Base-by-base conservation (phyloP, 108 stramenopile genomes). In the Asterionellopsis glacialis region DNA sequence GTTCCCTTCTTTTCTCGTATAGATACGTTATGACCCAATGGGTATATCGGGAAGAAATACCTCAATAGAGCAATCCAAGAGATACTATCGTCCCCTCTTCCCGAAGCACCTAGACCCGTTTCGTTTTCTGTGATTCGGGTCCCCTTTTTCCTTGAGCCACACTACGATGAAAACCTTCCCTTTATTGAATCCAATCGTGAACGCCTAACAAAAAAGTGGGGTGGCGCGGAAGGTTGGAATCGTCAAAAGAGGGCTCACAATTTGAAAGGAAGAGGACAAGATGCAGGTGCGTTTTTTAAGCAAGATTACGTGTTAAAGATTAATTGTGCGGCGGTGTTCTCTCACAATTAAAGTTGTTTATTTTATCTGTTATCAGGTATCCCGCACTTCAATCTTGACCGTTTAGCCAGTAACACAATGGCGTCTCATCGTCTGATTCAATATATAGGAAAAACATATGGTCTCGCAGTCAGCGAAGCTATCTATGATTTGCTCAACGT, bases 1-100 rank as follows among this genome's bases (percentile, higher is more conserved):
- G 2, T 33, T 33, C 33, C 5, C 7, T 33, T 33, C 7, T 33
- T 7, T 33, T 7, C 33, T 33, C 33, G n/a, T n/a, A n/a, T n/a
- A 33, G 90, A 91, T 66, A 91, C 90, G 16, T 63, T 91, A 60
- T 91, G 90, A 91, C 90, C 90, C 55, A 91, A 85, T 55, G 82
- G 76, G 41, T 93, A 82, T 69, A 87, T 93, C 45, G 91, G 88
- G 51, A 93, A 93, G 83, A 80, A 82, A 45, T 73, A 87, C 55
- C 80, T 93, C 55, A 72, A 83, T 48, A 62, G 57, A 23, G 91
- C 91, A 1, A 93, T 93, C 51, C 55, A 64, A 24, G 57, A 77
- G 22, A 73, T 88, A 26, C 63, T 91, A 23, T 61, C 69, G 45
- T 63, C 83, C 40, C 85, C 85, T 41, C 48, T 76, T 51, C 49